Evolutionary conservation across 1,284 basidiomycete species (phyloP), one percentile per base, ranked within the genome.

Genomic region (Fomes fomentarius): DNA sequence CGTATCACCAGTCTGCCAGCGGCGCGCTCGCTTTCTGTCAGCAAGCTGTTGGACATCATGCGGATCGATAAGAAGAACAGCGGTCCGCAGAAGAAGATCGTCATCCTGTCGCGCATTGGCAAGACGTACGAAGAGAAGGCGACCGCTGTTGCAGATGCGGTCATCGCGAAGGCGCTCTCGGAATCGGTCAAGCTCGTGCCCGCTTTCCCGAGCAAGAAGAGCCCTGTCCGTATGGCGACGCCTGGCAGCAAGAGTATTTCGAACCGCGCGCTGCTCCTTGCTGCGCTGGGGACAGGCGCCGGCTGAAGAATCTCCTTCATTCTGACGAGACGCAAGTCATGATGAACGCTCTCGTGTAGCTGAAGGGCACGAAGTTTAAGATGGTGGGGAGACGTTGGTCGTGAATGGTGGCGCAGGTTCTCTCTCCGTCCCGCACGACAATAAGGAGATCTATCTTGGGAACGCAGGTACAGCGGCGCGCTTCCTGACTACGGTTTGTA

Each of bases 271-370:
- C n/a, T n/a, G 99, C 65, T 98, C 95, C 85, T 99, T 19, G 96
- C 97, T 8, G 95, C 96, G 0, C 84, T 99, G 12, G 93, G 87
- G 0, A 84, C 82, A 41, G 96, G 96, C 14, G 95, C 74, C 82
- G 89, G 54, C 77, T 99, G 46, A 89, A 81, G 71, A 98, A 98
- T 68, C 76, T 98, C 14, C 79, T 99, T 38, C 96, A 98, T 71
- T 98, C 95, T 9, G 96, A 99, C 68, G 96, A 99, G 71, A 99
- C 96, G 0, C 94, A 95, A 63, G 96, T 99, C 54, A 99, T 99
- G 97, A 98, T 99, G 94, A 81, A 87, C 15, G 94, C 94, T 25
- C 78, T 98, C 17, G 79, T 86, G 44, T 93, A 95, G 53, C 85
- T 99, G 58, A 88, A 94, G 85, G 96, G 95, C 43, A 96, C 96